Evolutionary conservation across 805 yeast genomes (phyloP).

Genomic region (Lachancea lanzarotensis): DNA sequence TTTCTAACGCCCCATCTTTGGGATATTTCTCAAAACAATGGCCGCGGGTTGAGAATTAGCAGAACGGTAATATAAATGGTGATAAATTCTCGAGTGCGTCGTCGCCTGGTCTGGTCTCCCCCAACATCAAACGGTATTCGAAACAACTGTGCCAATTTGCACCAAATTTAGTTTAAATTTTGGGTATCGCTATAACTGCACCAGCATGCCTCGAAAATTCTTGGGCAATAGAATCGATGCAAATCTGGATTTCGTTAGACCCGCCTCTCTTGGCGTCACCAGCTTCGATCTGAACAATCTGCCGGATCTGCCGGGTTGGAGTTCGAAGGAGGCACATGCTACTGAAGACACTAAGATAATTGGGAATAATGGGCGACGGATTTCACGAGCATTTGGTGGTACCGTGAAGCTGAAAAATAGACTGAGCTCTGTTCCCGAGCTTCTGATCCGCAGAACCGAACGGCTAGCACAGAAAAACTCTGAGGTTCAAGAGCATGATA

Average conservation of each 20-base stretch:
- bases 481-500: not conserved
- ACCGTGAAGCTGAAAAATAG: constrained; percentile 24
- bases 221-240: constrained; percentile 26
- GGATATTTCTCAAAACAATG: no score
- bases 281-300: constrained; percentile 23
- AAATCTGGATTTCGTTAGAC: constrained; percentile 25
- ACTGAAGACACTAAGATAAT: not conserved
- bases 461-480: constrained; percentile 3
- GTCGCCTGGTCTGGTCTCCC: not conserved
- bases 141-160: not conserved
- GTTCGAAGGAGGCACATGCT: not conserved
- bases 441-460: constrained; percentile 23
- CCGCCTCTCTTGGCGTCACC: constrained; percentile 28
- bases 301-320: constrained; percentile 14
- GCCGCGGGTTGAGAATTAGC: no score
- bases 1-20: no score
- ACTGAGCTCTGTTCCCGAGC: constrained; percentile 29
- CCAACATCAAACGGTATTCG: not conserved
- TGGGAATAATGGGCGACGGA: constrained; percentile 1
- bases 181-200: not conserved
- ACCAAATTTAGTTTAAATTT: not conserved
- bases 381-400: constrained; percentile 16
- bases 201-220: constrained; percentile 26
- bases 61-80: not conserved
- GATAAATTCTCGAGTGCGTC: not conserved